A percentile compares a stretch with the other conserved stretches of the same genome.
phyloP scores from a whole-genome alignment of 1,284 basidiomycete genomes.

The Cutaneotrichosporon sp. region DNA sequence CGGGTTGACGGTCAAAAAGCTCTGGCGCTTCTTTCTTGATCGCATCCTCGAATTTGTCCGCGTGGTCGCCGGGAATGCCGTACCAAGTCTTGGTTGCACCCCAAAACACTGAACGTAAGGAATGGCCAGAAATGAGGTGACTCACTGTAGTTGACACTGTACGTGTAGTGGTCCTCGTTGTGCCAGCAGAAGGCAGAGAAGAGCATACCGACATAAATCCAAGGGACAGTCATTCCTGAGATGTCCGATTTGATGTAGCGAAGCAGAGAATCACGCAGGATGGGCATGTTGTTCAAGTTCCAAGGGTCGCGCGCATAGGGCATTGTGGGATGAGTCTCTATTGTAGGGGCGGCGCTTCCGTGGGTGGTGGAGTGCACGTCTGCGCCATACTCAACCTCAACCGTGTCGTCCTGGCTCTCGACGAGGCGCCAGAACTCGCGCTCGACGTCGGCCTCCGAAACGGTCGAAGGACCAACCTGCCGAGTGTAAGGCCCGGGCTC shows the following conservation, averaged over 20 bases:
- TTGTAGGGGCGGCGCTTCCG: conserved; percentile 91
- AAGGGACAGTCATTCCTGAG: conserved; percentile 99
- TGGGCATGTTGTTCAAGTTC: conserved; percentile 98
- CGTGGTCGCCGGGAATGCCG: conserved; percentile 88
- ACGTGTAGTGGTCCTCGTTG: conserved; percentile 99
- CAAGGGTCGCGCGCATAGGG: conserved; percentile 86
- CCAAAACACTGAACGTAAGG: conserved; percentile 76
- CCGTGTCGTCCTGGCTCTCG: conserved; percentile 79
- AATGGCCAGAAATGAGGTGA: conserved; percentile 18
- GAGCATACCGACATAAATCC: conserved; percentile 99
- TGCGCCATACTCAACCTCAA: conserved; percentile 98
- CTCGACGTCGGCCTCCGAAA: conserved; percentile 88
- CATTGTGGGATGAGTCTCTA: conserved; percentile 85
- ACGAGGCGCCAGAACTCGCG: conserved; percentile 96
- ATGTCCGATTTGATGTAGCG: conserved; percentile 96
- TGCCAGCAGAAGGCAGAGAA: conserved; percentile 99
- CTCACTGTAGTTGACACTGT: conserved; percentile 89
- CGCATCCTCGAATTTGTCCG: conserved; percentile 92
- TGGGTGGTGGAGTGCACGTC: conserved; percentile 97
- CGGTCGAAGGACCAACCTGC: conserved; percentile 59
- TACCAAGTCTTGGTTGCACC: conserved; percentile 99
- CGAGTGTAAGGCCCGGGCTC: conserved; percentile 26
- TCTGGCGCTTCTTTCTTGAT: conserved; percentile 95
- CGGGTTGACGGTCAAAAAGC: conserved; percentile 96
- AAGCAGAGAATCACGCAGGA: conserved; percentile 67